Evolutionary conservation across 768 basidiomycete genomes (phyloP).

Genomic region (Tylopilus cervinicoccineus): DNA sequence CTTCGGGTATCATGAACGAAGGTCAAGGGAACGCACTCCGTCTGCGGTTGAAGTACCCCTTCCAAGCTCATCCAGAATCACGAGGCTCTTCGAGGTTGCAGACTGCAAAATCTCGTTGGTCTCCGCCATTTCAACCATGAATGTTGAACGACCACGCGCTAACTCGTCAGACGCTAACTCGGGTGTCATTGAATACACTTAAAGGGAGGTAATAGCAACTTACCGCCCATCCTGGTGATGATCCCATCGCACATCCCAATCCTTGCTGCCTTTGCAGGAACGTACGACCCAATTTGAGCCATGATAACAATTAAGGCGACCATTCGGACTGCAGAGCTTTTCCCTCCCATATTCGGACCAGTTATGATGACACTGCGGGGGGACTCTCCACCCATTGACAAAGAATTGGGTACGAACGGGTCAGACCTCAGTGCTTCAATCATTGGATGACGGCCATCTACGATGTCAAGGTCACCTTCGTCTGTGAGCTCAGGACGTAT

Average conservation of each 20-base stretch:
- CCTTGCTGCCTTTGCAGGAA: slow-evolving; percentile 73
- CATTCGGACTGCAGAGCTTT: slow-evolving; percentile 82
- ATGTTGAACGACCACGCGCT: slow-evolving; percentile 82
- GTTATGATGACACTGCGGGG: slow-evolving; percentile 69
- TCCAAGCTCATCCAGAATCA: slow-evolving; percentile 89
- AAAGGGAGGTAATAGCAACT: slow-evolving; percentile 17
- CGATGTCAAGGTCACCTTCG: slow-evolving; percentile 64
- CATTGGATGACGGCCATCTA: slow-evolving; percentile 91
- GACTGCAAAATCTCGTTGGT: slow-evolving; percentile 84
- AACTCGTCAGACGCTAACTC: slow-evolving; percentile 79
- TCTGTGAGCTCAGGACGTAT: slow-evolving; percentile 73
- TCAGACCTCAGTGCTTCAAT: slow-evolving; percentile 73
- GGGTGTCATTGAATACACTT: background rate
- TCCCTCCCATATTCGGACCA: slow-evolving; percentile 86
- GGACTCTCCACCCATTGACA: slow-evolving; percentile 55
- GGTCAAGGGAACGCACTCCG: slow-evolving; percentile 46
- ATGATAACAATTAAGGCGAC: slow-evolving; percentile 71
- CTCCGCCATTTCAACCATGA: slow-evolving; percentile 97
- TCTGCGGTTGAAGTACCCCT: slow-evolving; percentile 92
- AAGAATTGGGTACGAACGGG: slow-evolving; percentile 83
- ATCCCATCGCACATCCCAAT: slow-evolving; percentile 83
- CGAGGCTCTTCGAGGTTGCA: slow-evolving; percentile 71
- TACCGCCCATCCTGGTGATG: slow-evolving; percentile 87
- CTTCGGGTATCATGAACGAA: background rate
- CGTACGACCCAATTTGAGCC: slow-evolving; percentile 89